A percentile compares a stretch with the other conserved stretches of the same genome.
Conservation (phyloP, 2,329 filamentous ascomycete genomes). For the Cladosporium sp. region DNA sequence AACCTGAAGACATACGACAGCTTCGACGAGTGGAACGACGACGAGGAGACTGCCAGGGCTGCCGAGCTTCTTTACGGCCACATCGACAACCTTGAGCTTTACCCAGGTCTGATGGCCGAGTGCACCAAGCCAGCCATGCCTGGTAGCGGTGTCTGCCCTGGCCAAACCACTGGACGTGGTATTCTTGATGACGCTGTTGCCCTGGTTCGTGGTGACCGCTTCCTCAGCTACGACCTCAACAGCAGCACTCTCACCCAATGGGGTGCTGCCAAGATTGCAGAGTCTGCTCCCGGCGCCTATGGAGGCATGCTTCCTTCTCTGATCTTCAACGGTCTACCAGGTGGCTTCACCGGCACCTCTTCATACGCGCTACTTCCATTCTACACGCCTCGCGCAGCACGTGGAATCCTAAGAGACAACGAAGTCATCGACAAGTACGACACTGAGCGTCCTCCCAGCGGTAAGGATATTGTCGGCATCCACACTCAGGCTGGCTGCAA, state of each 20-base stretch:
- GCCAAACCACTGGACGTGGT: slow-evolving; percentile 42
- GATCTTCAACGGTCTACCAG: slow-evolving; percentile 45
- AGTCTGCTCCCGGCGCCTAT: slow-evolving; percentile 37
- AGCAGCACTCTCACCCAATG: slow-evolving; percentile 46
- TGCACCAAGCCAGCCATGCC: slow-evolving; percentile 50
- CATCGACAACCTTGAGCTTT: slow-evolving; percentile 52
- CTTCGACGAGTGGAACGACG: slow-evolving; percentile 33
- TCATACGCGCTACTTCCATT: slow-evolving; percentile 47
- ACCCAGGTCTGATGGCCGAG: slow-evolving; percentile 54
- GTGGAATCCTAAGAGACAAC: slow-evolving; percentile 46
- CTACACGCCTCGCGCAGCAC: slow-evolving; percentile 47
- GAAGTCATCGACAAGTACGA: slow-evolving; percentile 39
- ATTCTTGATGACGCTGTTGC: slow-evolving; percentile 47
- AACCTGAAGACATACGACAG: slow-evolving; percentile 34
- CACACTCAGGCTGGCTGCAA: slow-evolving; percentile 49
- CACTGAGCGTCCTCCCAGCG: slow-evolving; percentile 37
- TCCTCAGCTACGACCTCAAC: slow-evolving; percentile 46
- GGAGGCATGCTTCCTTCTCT: slow-evolving; percentile 41
- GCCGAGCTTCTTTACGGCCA: slow-evolving; percentile 48
- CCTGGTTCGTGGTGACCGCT: slow-evolving; percentile 43
- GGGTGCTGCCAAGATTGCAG: slow-evolving; percentile 44
- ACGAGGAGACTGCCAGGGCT: slow-evolving; percentile 33
- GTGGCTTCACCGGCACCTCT: slow-evolving; percentile 46
- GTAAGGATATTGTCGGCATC: slow-evolving; percentile 42
- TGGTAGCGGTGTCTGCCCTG: slow-evolving; percentile 43